phyloP scores from a whole-genome alignment of 2,329 filamentous ascomycete species.

The Thermothelomyces thermophilus region DNA sequence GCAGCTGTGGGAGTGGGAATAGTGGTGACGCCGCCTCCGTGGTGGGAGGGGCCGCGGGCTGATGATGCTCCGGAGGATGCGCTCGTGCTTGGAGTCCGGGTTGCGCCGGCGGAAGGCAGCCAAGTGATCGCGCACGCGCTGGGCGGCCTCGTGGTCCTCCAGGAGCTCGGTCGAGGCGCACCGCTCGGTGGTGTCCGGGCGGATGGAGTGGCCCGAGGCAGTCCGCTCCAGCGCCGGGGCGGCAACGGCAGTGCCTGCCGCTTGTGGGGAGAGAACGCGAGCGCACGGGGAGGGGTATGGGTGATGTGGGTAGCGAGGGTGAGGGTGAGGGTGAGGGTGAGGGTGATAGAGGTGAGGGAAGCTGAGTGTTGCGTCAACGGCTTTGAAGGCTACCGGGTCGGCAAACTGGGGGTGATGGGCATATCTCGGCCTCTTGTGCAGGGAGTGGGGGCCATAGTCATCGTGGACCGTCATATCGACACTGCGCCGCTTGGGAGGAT shows the following conservation, averaged over 20 bases:
- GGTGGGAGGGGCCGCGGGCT: constrained; percentile 34
- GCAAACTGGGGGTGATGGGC: constrained; percentile 10
- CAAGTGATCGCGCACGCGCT: constrained; percentile 43
- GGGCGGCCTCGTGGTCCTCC: constrained; percentile 43
- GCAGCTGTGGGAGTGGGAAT: background rate
- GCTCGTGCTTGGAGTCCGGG: constrained; percentile 47
- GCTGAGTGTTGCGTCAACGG: constrained; percentile 14
- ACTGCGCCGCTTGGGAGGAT: constrained; percentile 21
- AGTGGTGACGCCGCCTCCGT: background rate
- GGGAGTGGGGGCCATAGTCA: constrained; percentile 5
- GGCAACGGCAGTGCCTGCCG: constrained; percentile 10
- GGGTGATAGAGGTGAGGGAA: constrained; percentile 17
- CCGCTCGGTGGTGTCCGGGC: constrained; percentile 34
- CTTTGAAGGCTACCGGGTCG: constrained; percentile 17
- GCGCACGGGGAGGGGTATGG: constrained; percentile 2
- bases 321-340: background rate
- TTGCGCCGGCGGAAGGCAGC: constrained; percentile 38
- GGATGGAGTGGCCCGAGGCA: constrained; percentile 43
- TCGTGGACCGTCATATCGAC: constrained; percentile 16
- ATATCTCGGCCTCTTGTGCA: constrained; percentile 19
- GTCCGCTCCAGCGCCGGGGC: constrained; percentile 40
- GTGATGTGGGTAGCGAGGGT: constrained; percentile 2
- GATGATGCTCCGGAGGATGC: constrained; percentile 53
- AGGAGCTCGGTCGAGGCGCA: constrained; percentile 34
- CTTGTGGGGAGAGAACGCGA: constrained; percentile 7